Percentiles rank a stretch among this genome's conserved stretches.
Evolutionary conservation across 2,329 filamentous ascomycete genomes (phyloP).

Genomic region (Pleoardoris graminearum): DNA sequence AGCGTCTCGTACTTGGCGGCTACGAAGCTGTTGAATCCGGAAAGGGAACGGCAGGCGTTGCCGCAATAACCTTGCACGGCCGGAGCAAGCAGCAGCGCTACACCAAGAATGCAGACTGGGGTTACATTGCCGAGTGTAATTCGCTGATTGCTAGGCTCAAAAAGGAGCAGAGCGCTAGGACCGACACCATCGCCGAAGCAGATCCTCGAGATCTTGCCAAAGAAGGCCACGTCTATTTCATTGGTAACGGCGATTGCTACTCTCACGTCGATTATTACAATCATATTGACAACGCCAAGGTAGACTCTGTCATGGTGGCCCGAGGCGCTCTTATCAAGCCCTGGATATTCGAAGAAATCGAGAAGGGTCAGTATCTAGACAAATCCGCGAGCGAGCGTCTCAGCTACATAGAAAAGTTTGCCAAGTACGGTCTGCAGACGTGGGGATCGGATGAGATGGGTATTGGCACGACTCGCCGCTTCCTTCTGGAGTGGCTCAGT

Average conservation of each 20-base stretch:
- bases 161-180: constrained; percentile 63
- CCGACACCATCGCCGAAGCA: constrained; percentile 77
- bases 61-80: constrained; percentile 94
- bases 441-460: constrained; percentile 97
- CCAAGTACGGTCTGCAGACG: constrained; percentile 83
- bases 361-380: constrained; percentile 88
- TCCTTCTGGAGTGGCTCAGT: constrained; percentile 93
- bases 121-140: constrained; percentile 88
- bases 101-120: constrained; percentile 89
- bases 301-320: constrained; percentile 97
- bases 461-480: constrained; percentile 85
- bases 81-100: constrained; percentile 94
- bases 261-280: constrained; percentile 86
- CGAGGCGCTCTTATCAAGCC: constrained; percentile 95
- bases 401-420: constrained; percentile 84
- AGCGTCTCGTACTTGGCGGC: constrained; percentile 80
- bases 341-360: constrained; percentile 97
- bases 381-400: constrained; percentile 89
- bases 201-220: constrained; percentile 73
- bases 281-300: constrained; percentile 74
- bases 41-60: constrained; percentile 71
- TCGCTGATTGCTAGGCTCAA: constrained; percentile 82
- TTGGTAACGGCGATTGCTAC: constrained; percentile 96
- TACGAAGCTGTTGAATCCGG: constrained; percentile 67
- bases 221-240: constrained; percentile 78